Percentiles rank a stretch among this genome's conserved stretches.
These are phyloP conservation scores for Talaromyces proteolyticus DNA, from an alignment of 495 filamentous ascomycete species.

Conservation along the genomic window DNA sequence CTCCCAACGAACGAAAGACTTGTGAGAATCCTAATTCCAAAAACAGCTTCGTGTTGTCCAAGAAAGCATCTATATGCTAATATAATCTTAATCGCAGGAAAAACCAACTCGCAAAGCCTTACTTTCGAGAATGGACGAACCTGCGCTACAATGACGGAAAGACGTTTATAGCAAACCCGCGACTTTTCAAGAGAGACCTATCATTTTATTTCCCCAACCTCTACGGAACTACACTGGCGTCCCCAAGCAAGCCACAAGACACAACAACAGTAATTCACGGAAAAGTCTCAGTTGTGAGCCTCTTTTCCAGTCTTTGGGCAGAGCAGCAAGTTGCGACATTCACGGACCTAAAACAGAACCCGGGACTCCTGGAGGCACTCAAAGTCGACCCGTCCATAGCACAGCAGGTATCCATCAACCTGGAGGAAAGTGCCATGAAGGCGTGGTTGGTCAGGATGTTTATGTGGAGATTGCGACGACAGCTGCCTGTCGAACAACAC, in stretches of 20 bases:
- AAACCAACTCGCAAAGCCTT: conserved; percentile 63
- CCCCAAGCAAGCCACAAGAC: conserved; percentile 44
- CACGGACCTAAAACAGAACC: conserved; percentile 55
- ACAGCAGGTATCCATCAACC: conserved; percentile 79
- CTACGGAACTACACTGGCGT: conserved; percentile 63
- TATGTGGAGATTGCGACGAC: conserved; percentile 50
- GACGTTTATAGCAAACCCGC: conserved; percentile 72
- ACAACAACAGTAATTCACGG: conserved; percentile 68
- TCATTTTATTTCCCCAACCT: conserved; percentile 94
- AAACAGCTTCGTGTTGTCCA: background rate
- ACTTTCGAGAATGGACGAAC: conserved; percentile 89
- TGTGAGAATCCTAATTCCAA: conserved; percentile 44
- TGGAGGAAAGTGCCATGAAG: conserved; percentile 77
- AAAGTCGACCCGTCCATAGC: conserved; percentile 31
- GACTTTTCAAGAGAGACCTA: conserved; percentile 66
- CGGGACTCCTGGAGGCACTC: conserved; percentile 51
- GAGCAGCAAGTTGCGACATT: conserved; percentile 74
- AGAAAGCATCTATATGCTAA: background rate
- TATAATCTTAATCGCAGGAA: conserved; percentile 24
- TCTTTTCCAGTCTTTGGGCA: conserved; percentile 82
- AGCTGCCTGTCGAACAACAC: conserved; percentile 55
- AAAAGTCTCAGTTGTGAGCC: conserved; percentile 66
- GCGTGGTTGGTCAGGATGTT: conserved; percentile 68
- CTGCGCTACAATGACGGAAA: conserved; percentile 80
- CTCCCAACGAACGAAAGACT: conserved; percentile 58